Evolutionary conservation across 139 green algal species (phyloP).

Genomic region (Asterochloris erici): DNA sequence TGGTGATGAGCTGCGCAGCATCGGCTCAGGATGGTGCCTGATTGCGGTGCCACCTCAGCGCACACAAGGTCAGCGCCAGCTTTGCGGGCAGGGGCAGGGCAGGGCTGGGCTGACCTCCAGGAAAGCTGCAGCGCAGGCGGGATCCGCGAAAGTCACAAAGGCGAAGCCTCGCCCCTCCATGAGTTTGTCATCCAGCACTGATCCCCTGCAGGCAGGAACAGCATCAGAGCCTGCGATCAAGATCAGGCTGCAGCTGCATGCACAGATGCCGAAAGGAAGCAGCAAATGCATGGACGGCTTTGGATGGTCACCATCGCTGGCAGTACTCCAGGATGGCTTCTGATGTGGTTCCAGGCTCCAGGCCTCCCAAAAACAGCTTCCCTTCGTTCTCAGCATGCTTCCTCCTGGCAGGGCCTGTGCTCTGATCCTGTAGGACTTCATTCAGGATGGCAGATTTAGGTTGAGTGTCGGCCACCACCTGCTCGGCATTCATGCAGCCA

Average conservation of each 20-base stretch:
- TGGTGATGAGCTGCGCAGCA: no score
- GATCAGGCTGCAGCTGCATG: neutral
- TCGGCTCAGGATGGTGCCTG: no score
- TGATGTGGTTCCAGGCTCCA: conserved; percentile 51
- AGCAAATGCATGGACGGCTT: neutral
- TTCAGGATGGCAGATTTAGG: no score
- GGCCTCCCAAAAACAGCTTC: conserved; percentile 68
- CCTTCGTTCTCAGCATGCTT: conserved; percentile 20
- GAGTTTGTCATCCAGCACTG: conserved; percentile 60
- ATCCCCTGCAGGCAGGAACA: conserved; percentile 43
- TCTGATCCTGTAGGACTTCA: no score
- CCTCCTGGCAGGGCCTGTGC: no score
- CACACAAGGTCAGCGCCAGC: neutral
- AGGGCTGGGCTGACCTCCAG: conserved; percentile 35
- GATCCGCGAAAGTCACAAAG: conserved; percentile 69
- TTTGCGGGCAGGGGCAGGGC: neutral
- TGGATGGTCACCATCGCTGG: conserved; percentile 43
- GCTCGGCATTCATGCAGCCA: no score
- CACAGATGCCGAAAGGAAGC: no score
- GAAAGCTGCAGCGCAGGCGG: conserved; percentile 49
- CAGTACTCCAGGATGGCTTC: conserved; percentile 56
- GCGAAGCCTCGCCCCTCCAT: conserved; percentile 71
- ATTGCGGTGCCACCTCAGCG: no score
- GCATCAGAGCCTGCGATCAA: neutral
- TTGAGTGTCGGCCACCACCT: no score